These are phyloP conservation scores for Triticum dicoccoides DNA, from an alignment of 176 grass and related monocot genomes.

Conservation along the genomic window DNA sequence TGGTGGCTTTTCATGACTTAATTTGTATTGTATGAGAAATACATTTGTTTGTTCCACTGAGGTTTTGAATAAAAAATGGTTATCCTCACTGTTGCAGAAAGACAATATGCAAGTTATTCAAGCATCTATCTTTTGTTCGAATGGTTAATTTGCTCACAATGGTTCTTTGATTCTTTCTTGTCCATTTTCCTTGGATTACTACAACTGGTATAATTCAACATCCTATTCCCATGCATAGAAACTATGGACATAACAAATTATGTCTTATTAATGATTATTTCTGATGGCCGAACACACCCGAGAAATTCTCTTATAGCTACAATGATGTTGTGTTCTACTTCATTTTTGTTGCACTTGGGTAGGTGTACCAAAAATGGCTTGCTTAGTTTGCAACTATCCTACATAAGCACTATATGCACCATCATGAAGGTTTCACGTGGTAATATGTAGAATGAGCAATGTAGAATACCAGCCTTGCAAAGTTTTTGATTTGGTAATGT, in stretches of 20 bases:
- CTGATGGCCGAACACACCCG: background rate
- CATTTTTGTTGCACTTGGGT: background rate
- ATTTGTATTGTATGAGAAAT: slow-evolving; percentile 21
- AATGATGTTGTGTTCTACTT: background rate
- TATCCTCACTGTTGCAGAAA: background rate
- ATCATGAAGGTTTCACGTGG: background rate
- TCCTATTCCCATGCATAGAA: background rate
- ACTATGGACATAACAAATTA: background rate
- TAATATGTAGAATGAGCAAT: background rate
- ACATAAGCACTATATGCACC: background rate
- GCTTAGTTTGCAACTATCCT: background rate
- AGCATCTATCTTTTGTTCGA: background rate
- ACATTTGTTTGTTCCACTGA: slow-evolving; percentile 4
- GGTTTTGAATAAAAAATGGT: background rate
- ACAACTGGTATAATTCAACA: background rate
- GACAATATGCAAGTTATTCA: background rate
- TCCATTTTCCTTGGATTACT: background rate
- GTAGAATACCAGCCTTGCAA: background rate
- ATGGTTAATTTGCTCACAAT: background rate
- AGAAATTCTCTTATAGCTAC: background rate
- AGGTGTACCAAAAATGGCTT: background rate
- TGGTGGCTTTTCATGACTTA: background rate
- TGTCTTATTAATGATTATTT: background rate
- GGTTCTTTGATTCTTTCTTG: background rate
- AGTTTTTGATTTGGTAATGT: background rate